A percentile compares a stretch with the other conserved stretches of the same genome.
These are phyloP conservation scores for Trichoderma pleuroti DNA, from an alignment of 2,329 filamentous ascomycete species.

Conservation along the genomic window DNA sequence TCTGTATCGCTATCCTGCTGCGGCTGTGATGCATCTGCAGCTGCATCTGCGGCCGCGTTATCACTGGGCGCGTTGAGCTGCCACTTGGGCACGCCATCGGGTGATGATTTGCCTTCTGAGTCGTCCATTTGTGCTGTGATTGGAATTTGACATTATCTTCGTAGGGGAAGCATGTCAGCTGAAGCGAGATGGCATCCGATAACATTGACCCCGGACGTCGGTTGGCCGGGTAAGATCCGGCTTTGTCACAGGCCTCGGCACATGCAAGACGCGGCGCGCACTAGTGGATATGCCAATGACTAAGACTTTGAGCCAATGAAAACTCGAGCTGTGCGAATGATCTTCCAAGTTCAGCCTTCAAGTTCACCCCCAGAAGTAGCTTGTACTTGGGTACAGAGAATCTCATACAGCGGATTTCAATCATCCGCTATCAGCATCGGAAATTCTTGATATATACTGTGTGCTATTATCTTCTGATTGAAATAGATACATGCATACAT, in stretches of 20 bases:
- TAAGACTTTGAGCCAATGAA: not conserved
- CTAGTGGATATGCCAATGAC: not conserved
- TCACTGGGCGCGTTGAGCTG: constrained; percentile 26
- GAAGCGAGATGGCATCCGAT: not conserved
- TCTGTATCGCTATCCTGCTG: constrained; percentile 26
- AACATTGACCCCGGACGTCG: constrained; percentile 1
- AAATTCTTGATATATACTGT: not conserved
- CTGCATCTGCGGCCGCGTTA: not conserved
- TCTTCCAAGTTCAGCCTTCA: not conserved
- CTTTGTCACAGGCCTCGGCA: constrained; percentile 19
- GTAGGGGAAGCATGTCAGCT: not conserved
- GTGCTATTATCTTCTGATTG: not conserved
- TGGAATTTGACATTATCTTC: not conserved
- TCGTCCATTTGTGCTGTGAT: constrained; percentile 31
- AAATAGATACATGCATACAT: not conserved
- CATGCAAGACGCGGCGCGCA: constrained; percentile 4
- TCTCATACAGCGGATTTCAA: not conserved
- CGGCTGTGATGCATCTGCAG: constrained; percentile 20
- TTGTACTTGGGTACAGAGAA: not conserved
- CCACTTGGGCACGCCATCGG: constrained; percentile 32
- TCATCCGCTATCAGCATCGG: too few species aligned
- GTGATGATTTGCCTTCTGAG: constrained; percentile 28
- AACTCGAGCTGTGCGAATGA: not conserved
- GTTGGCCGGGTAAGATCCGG: constrained; percentile 21
- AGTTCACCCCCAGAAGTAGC: not conserved